Evolutionary conservation across 2,329 filamentous ascomycete genomes (phyloP).

Genomic region (Dothidotthia symphoricarpi): DNA sequence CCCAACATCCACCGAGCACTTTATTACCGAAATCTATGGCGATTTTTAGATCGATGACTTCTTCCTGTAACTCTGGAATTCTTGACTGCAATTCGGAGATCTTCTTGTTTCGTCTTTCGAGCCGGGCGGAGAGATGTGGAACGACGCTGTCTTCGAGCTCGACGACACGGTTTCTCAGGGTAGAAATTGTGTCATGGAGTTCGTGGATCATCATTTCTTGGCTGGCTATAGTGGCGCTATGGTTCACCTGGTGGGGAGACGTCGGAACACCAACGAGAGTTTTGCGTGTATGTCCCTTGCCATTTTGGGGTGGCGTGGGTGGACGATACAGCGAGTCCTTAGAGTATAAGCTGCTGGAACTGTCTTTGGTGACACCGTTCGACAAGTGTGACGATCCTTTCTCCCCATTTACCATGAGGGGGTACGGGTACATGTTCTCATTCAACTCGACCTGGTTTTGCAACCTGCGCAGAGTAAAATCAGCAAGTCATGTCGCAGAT

Average conservation of each 20-base stretch:
- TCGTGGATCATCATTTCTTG: slow-evolving; percentile 14
- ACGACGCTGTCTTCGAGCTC: slow-evolving; percentile 18
- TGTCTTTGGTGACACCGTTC: background rate
- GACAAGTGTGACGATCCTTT: background rate
- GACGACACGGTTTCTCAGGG: slow-evolving; percentile 9
- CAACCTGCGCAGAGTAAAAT: no score
- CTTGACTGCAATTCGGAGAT: no score
- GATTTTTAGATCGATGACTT: no score
- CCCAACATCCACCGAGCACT: slow-evolving; percentile 13
- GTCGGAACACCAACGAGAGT: background rate
- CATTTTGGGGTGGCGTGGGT: background rate
- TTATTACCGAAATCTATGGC: slow-evolving; percentile 8
- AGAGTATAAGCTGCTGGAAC: background rate
- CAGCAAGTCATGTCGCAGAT: background rate
- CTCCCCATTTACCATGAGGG: background rate
- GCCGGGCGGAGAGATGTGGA: slow-evolving; percentile 9
- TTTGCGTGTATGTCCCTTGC: background rate
- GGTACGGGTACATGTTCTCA: no score
- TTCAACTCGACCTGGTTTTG: no score
- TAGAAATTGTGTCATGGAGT: slow-evolving; percentile 9
- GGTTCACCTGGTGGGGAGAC: background rate
- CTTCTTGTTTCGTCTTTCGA: no score
- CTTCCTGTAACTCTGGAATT: no score
- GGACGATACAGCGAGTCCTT: slow-evolving; percentile 1
- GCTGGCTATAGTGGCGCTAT: slow-evolving; percentile 1